Conservation (phyloP, 2,329 filamentous ascomycete genomes). For the Trichoderma hamatum region DNA sequence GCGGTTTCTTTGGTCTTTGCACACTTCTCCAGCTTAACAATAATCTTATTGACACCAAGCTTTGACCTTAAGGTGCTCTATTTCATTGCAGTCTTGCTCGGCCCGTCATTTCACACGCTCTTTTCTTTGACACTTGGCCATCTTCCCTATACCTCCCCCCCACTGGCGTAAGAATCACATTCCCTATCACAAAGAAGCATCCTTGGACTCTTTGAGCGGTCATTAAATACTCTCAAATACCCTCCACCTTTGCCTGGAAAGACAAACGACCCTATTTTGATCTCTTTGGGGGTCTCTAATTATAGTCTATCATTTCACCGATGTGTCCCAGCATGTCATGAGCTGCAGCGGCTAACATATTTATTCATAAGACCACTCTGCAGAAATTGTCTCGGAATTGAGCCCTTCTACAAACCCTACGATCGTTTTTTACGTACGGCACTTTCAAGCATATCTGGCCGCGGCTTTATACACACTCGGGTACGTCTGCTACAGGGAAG, state of each 20-base stretch:
- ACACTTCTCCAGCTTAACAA: not conserved
- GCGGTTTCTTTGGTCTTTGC: not conserved
- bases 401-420: not conserved
- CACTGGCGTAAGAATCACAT: not conserved
- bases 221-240: not conserved
- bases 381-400: not conserved
- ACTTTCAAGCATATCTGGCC: not conserved
- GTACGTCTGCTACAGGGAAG: not conserved
- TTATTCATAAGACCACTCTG: not conserved
- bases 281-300: not conserved
- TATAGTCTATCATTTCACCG: not conserved
- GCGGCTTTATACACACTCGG: not conserved
- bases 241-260: not conserved
- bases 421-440: not conserved
- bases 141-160: not conserved
- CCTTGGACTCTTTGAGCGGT: not conserved
- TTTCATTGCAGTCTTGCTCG: not conserved
- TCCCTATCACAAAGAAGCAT: not conserved
- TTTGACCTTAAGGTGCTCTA: not conserved
- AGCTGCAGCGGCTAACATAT: not conserved
- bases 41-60: not conserved
- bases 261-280: not conserved
- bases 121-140: not conserved
- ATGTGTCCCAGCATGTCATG: not conserved
- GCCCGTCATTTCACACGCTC: not conserved